Percentiles rank a stretch among this genome's conserved stretches.
Evolutionary conservation across 1,139 yeast genomes (phyloP).

Genomic region (Candida sojae): DNA sequence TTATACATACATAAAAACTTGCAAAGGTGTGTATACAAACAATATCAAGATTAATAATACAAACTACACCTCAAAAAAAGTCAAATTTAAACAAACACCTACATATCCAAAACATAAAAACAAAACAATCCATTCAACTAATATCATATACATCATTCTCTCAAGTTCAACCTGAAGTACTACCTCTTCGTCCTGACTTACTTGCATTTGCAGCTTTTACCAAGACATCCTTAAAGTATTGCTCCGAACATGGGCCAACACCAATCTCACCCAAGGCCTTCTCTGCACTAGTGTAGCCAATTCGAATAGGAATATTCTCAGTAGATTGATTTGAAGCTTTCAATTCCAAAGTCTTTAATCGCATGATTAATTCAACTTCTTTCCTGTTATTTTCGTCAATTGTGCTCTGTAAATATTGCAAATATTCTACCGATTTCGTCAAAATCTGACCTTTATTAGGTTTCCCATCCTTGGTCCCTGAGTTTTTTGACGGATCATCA

Average conservation of each 20-base stretch:
- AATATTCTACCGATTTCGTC: conserved; percentile 82
- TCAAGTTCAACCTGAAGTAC: conserved; percentile 11
- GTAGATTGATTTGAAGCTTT: conserved; percentile 21
- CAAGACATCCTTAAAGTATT: conserved; percentile 41
- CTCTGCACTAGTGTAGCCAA: conserved; percentile 72
- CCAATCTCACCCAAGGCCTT: conserved; percentile 74
- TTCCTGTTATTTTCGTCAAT: conserved; percentile 78
- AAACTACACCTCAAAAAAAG: not conserved
- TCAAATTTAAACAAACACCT: not conserved
- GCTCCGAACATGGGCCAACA: conserved; percentile 72
- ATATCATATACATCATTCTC: not conserved
- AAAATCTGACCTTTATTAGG: conserved; percentile 93
- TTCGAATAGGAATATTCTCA: conserved; percentile 43
- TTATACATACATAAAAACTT: too few relatives aligned
- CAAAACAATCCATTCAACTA: not conserved
- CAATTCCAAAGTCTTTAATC: conserved; percentile 56
- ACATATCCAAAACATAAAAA: conserved; percentile 2
- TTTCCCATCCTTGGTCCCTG: conserved; percentile 82
- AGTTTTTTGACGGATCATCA: conserved; percentile 36
- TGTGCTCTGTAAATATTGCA: conserved; percentile 68
- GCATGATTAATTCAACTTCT: conserved; percentile 72
- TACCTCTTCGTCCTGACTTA: conserved; percentile 24
- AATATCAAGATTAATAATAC: conserved; percentile 1
- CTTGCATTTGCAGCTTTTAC: conserved; percentile 31
- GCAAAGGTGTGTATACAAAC: not conserved